phyloP scores from a whole-genome alignment of 140 eudicot species.

The Ambrosia hybrid region DNA sequence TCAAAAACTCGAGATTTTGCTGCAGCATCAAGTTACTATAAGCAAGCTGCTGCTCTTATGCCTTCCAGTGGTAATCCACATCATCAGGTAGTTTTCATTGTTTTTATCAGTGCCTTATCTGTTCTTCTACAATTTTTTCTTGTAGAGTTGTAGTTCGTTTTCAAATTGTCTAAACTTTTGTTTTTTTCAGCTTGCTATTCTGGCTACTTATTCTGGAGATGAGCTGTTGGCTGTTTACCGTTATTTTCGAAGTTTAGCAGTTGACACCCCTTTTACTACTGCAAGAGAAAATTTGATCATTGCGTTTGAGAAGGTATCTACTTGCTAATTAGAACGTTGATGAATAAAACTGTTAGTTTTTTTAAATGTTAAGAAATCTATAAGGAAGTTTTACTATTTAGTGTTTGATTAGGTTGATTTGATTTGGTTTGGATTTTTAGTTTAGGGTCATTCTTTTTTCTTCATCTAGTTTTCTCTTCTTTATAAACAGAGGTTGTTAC shows the following conservation, averaged over 20 bases:
- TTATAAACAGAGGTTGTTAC: background rate
- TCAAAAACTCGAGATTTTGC: slow-evolving; percentile 80
- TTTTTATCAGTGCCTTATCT: background rate
- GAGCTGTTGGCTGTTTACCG: slow-evolving; percentile 71
- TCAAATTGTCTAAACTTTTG: slow-evolving; percentile 6
- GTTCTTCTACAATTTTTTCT: background rate
- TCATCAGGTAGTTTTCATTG: slow-evolving; percentile 67
- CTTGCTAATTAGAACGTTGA: background rate
- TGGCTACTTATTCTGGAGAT: slow-evolving; percentile 88
- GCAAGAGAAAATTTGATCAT: slow-evolving; percentile 92
- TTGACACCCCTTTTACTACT: slow-evolving; percentile 73
- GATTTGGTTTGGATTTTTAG: background rate
- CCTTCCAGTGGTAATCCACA: slow-evolving; percentile 97
- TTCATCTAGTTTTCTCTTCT: background rate
- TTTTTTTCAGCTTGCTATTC: slow-evolving; percentile 79
- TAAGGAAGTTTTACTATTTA: background rate
- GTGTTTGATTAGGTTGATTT: background rate
- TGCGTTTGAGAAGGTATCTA: slow-evolving; percentile 93
- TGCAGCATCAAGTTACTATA: slow-evolving; percentile 86
- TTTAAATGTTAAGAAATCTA: background rate
- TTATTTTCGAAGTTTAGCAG: slow-evolving; percentile 94
- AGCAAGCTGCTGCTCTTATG: slow-evolving; percentile 81
- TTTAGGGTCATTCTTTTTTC: background rate
- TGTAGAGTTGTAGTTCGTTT: background rate
- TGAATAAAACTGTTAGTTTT: background rate